phyloP scores from a whole-genome alignment of 768 basidiomycete species.

The Agaricus sinodeliciosus region DNA sequence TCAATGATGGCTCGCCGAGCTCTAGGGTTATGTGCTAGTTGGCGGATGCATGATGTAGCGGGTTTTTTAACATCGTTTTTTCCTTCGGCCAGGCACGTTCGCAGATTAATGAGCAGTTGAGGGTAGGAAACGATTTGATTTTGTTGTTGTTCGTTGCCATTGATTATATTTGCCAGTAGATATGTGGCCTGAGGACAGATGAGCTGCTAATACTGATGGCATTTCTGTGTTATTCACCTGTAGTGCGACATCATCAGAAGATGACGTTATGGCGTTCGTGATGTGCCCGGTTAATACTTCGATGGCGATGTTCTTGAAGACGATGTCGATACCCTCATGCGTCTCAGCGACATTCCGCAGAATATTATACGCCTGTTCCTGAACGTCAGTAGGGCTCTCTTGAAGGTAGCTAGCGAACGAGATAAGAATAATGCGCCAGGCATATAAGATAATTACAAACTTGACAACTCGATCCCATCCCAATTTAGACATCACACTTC shows the following conservation, averaged over 20 bases:
- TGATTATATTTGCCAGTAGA: constrained; percentile 63
- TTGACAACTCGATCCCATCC: constrained; percentile 55
- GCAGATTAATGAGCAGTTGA: constrained; percentile 45
- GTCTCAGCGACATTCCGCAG: constrained; percentile 62
- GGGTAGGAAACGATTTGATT: constrained; percentile 45
- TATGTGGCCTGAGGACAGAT: constrained; percentile 37
- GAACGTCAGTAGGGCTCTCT: constrained; percentile 46
- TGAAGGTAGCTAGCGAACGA: constrained; percentile 38
- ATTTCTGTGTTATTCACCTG: constrained; percentile 29
- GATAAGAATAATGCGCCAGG: background rate
- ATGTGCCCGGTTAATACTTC: constrained; percentile 40
- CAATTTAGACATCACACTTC: constrained; percentile 57
- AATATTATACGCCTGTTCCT: constrained; percentile 68
- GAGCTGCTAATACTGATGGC: background rate
- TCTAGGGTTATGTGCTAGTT: constrained; percentile 40
- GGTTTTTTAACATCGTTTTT: constrained; percentile 54
- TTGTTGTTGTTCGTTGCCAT: constrained; percentile 47
- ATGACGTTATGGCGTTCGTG: constrained; percentile 40
- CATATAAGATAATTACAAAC: constrained; percentile 30
- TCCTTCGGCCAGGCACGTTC: constrained; percentile 52
- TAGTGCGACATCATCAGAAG: constrained; percentile 45
- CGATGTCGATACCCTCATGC: constrained; percentile 55
- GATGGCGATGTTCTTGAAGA: constrained; percentile 37
- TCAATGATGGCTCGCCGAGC: constrained; percentile 27
- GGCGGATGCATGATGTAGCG: constrained; percentile 51